Evolutionary conservation across 2,329 filamentous ascomycete genomes (phyloP).

Genomic region (Clarireedia homoeocarpa): DNA sequence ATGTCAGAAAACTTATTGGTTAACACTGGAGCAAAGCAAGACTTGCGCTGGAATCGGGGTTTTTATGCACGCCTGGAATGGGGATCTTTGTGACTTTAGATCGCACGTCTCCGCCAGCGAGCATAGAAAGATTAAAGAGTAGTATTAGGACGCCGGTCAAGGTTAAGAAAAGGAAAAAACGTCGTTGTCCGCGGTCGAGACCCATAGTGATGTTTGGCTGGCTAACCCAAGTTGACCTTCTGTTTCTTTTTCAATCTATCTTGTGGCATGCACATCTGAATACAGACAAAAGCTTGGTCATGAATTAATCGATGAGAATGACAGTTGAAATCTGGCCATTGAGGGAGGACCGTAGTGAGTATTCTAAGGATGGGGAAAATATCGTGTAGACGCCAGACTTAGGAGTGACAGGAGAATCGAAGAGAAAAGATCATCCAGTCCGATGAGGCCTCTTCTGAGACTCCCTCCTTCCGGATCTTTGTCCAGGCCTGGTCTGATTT

Average conservation of each 20-base stretch:
- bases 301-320: too few species aligned
- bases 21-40: neutral
- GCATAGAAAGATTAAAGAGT: constrained; percentile 22
- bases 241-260: neutral
- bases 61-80: constrained; percentile 14
- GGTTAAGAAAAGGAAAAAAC: constrained; percentile 20
- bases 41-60: constrained; percentile 15
- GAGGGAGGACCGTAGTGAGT: neutral
- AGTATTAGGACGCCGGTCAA: constrained; percentile 19
- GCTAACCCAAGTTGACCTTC: neutral
- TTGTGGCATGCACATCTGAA: neutral
- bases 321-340: neutral
- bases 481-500: too few species aligned
- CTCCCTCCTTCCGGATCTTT: too few species aligned
- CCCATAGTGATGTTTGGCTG: constrained; percentile 13
- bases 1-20: neutral
- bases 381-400: too few species aligned
- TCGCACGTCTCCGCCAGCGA: constrained; percentile 22
- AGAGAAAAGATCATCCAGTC: too few species aligned
- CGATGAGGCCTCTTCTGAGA: too few species aligned
- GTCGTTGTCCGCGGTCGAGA: constrained; percentile 19
- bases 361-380: too few species aligned
- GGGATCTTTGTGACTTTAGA: constrained; percentile 22
- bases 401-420: too few species aligned
- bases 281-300: neutral